Conservation (phyloP, 441 rosid genomes). For the Bocquillonia castaneifolia region DNA sequence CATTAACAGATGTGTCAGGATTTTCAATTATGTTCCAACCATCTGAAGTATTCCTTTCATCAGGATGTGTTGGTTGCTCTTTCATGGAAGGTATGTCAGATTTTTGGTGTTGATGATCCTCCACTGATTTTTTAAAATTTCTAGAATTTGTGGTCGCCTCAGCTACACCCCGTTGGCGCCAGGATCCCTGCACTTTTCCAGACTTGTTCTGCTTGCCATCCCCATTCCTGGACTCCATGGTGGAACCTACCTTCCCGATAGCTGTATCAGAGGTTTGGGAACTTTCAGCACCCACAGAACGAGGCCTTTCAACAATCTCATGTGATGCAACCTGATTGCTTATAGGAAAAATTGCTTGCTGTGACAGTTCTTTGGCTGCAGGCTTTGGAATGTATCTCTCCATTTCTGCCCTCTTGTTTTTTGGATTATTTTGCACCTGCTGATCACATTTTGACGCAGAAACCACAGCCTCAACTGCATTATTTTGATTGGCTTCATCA, state of each 20-base stretch:
- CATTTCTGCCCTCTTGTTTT: slow-evolving; percentile 81
- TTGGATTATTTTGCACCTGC: slow-evolving; percentile 55
- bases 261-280: slow-evolving; percentile 34
- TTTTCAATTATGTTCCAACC: slow-evolving; percentile 53
- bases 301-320: slow-evolving; percentile 36
- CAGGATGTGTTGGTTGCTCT: slow-evolving; percentile 43
- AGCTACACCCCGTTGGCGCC: slow-evolving; percentile 61
- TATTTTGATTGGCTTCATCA: slow-evolving; percentile 44
- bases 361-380: slow-evolving; percentile 83
- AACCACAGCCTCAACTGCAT: slow-evolving; percentile 34
- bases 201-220: slow-evolving; percentile 54
- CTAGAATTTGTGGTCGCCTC: slow-evolving; percentile 40
- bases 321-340: slow-evolving; percentile 29
- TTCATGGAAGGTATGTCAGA: slow-evolving; percentile 34
- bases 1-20: slow-evolving; percentile 29
- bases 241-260: slow-evolving; percentile 35
- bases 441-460: slow-evolving; percentile 44
- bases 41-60: slow-evolving; percentile 51
- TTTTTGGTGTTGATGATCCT: slow-evolving; percentile 40
- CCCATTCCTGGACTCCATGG: slow-evolving; percentile 43
- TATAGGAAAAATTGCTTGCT: slow-evolving; percentile 35
- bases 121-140: slow-evolving; percentile 36
- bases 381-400: slow-evolving; percentile 93
- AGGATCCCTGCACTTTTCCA: slow-evolving; percentile 61
- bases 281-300: slow-evolving; percentile 35